These are phyloP conservation scores for Coprinopsis sp. DNA, from an alignment of 768 basidiomycete genomes.

Conservation along the genomic window DNA sequence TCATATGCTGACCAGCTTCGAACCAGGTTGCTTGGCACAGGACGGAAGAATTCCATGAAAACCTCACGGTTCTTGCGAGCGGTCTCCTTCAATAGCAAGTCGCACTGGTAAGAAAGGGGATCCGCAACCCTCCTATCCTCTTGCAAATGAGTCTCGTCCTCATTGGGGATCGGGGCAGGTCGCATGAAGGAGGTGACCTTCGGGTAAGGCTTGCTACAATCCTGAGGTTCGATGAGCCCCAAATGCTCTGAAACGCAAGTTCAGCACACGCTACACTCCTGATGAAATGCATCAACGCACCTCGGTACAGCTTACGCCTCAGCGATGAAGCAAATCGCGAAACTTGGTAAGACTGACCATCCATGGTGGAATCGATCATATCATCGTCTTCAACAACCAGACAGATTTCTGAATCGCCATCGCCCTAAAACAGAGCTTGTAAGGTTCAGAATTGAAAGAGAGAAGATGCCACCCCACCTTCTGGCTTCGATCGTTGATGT, in stretches of 20 bases:
- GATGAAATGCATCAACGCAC: conserved; percentile 31
- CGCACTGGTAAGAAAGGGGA: conserved; percentile 61
- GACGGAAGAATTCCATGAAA: conserved; percentile 81
- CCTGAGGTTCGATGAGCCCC: conserved; percentile 78
- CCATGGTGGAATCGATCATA: conserved; percentile 69
- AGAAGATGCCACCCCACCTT: conserved; percentile 36
- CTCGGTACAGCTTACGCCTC: conserved; percentile 78
- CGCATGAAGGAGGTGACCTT: conserved; percentile 64
- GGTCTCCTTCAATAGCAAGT: conserved; percentile 60
- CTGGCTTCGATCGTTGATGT: conserved; percentile 85
- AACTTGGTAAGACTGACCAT: conserved; percentile 68
- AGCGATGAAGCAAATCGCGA: conserved; percentile 80
- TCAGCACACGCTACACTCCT: background rate
- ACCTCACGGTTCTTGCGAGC: conserved; percentile 79
- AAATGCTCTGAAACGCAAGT: conserved; percentile 59
- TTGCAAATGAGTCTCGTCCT: conserved; percentile 52
- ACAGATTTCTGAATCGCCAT: conserved; percentile 94
- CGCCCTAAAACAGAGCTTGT: conserved; percentile 46
- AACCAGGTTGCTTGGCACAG: conserved; percentile 82
- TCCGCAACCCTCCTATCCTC: conserved; percentile 74
- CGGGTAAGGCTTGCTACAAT: conserved; percentile 30
- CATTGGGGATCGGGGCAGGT: conserved; percentile 67
- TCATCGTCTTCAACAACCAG: conserved; percentile 88
- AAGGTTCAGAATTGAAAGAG: background rate
- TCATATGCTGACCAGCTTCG: conserved; percentile 76